Evolutionary conservation across 352 stramenopile genomes (phyloP).

Genomic region (Ochromonadaceae sp.): DNA sequence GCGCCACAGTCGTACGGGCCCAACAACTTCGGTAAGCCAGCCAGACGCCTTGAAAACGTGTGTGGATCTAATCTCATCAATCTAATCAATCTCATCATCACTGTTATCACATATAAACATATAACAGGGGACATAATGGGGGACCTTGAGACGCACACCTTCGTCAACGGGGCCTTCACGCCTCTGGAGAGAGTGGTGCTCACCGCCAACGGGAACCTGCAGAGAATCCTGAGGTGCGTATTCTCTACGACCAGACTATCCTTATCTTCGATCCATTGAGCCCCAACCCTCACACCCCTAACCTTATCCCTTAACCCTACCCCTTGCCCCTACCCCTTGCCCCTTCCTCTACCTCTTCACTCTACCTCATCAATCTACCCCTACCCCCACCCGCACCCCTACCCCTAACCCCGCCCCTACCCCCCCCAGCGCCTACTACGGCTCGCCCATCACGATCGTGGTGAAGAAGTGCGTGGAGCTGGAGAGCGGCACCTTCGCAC

Average conservation of each 20-base stretch:
- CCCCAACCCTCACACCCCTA: too few relatives aligned
- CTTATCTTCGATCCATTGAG: not conserved
- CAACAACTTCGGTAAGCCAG: too few relatives aligned
- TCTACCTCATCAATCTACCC: not conserved
- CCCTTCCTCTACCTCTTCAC: too few relatives aligned
- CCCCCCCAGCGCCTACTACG: slow-evolving; percentile 27
- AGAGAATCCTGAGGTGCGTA: slow-evolving; percentile 28
- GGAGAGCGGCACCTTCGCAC: slow-evolving; percentile 19
- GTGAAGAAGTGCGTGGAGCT: slow-evolving; percentile 22
- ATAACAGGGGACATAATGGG: slow-evolving; percentile 28
- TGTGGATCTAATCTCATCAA: too few relatives aligned
- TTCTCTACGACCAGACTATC: too few relatives aligned
- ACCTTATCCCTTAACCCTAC: too few relatives aligned
- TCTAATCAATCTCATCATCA: too few relatives aligned
- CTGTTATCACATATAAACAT: too few relatives aligned
- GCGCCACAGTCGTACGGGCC: too few relatives aligned
- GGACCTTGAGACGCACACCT: not conserved
- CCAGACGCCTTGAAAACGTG: too few relatives aligned
- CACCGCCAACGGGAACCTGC: slow-evolving; percentile 31
- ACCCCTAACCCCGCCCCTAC: not conserved
- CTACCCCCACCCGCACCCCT: not conserved
- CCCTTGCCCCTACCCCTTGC: too few relatives aligned
- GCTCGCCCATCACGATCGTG: slow-evolving; percentile 23
- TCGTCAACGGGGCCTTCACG: slow-evolving; percentile 20
- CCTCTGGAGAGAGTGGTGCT: slow-evolving; percentile 29